Evolutionary conservation across 345 rosid genomes (phyloP).

Genomic region (Balakata baccata): DNA sequence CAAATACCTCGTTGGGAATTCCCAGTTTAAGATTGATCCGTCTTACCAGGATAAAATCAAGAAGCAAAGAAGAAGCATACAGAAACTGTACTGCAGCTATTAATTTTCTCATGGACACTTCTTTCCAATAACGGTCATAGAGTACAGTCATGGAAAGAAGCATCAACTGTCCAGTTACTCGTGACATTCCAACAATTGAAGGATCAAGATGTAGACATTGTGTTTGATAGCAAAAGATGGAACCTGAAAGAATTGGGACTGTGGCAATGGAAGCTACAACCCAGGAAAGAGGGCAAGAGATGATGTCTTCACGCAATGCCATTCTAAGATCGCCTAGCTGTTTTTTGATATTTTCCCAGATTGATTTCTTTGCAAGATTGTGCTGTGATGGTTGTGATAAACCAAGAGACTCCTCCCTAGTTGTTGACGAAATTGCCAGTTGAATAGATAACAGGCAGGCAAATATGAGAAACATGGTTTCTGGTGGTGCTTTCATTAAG

Average conservation of each 20-base stretch:
- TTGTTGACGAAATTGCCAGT: slow-evolving; percentile 46
- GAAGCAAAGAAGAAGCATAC: slow-evolving; percentile 65
- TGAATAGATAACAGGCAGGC: slow-evolving; percentile 50
- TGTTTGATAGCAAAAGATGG: slow-evolving; percentile 81
- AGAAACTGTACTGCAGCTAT: slow-evolving; percentile 48
- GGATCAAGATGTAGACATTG: slow-evolving; percentile 70
- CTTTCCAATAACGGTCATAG: slow-evolving; percentile 61
- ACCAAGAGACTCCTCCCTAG: slow-evolving; percentile 57
- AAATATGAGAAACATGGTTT: slow-evolving; percentile 54
- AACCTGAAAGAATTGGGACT: slow-evolving; percentile 75
- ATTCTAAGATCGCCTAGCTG: slow-evolving; percentile 50
- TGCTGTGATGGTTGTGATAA: slow-evolving; percentile 33
- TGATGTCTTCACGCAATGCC: slow-evolving; percentile 54
- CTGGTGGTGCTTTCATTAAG: slow-evolving; percentile 45
- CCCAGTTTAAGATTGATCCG: slow-evolving; percentile 63
- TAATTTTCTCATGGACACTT: slow-evolving; percentile 63
- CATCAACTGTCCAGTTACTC: slow-evolving; percentile 68
- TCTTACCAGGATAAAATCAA: slow-evolving; percentile 64
- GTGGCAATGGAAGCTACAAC: slow-evolving; percentile 59
- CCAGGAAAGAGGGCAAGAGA: slow-evolving; percentile 61
- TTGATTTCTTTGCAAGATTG: slow-evolving; percentile 24
- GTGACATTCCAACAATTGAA: slow-evolving; percentile 71
- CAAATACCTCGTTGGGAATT: slow-evolving; percentile 62
- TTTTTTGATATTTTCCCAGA: slow-evolving; percentile 41
- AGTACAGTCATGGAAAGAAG: slow-evolving; percentile 59